Evolutionary conservation across 495 filamentous ascomycete species (phyloP), one percentile per base, ranked within the genome.

Genomic region (Haplographium delicatum): DNA sequence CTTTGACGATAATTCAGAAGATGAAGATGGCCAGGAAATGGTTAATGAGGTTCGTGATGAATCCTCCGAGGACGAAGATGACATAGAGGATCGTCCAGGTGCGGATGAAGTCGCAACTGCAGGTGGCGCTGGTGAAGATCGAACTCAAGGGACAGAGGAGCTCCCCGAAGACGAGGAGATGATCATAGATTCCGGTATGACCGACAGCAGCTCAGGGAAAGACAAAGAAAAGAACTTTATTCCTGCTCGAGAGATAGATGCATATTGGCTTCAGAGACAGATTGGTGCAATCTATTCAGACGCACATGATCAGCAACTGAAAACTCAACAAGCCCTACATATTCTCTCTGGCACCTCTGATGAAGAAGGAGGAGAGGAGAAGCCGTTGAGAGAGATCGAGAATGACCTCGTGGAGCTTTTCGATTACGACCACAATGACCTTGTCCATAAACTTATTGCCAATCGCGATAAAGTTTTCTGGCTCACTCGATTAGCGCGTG

Each of bases 361-460:
- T 26, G 85, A 94, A 56, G 67, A 71, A 22, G 67, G 70, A 11
- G 85, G 83, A 9, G 83, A 89, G 47, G 87, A 91, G 56, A 87
- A 82, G 58, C 76, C 85, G 9, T 70, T 95, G 18, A 83, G 91
- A 54, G 91, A 99, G 55, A 89, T 96, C 53, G 93, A 99, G 63
- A 99, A 99, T 62, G 94, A 97, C 44, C 71, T 99, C 43, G 96
- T 96, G 84, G 94, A 96, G 60, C 79, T 97, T 0, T 95, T 99
- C 54, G 91, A 97, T 58, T 99, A 94, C 58, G 93, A 97, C 60
- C 85, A 96, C 62, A 88, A 93, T 45, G 91, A 96, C 38, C 77
- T 96, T 35, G 93, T 97, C 24, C 84, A 88, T 43, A 91, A 86
- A 64, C 75, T 99, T n/a, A 87, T 96, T 51, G 80, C 85, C 54